Percentiles rank a stretch among this genome's conserved stretches.
phyloP scores from a whole-genome alignment of 192 early-diverging fungal genomes.

The Coemansia sp. region DNA sequence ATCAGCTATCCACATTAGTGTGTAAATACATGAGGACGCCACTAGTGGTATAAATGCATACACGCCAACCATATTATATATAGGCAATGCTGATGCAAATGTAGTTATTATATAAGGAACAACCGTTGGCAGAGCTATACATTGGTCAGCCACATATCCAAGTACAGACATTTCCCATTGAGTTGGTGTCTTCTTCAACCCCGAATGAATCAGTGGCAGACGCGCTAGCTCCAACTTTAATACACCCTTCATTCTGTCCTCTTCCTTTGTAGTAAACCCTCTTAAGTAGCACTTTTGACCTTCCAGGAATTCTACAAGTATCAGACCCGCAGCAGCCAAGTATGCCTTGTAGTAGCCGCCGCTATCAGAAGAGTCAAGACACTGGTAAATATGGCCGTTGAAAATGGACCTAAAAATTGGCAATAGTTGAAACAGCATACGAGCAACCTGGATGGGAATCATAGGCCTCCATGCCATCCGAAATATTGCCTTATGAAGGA shows the following conservation, averaged over 20 bases:
- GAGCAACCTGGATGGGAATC: conserved; percentile 26
- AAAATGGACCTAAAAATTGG: conserved; percentile 1
- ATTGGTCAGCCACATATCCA: neutral
- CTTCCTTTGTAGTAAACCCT: neutral
- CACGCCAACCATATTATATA: neutral
- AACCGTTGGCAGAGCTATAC: neutral
- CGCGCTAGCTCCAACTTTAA: neutral
- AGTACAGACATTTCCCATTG: neutral
- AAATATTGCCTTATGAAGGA: conserved; percentile 29
- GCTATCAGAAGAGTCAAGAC: conserved; percentile 19
- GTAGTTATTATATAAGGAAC: neutral
- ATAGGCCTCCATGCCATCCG: conserved; percentile 45
- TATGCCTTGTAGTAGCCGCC: conserved; percentile 18
- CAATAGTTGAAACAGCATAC: conserved; percentile 5
- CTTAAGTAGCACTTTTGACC: neutral
- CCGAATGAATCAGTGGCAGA: neutral
- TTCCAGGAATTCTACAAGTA: neutral
- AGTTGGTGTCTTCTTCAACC: neutral
- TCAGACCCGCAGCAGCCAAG: neutral
- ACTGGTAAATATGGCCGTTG: conserved; percentile 20
- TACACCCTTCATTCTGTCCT: neutral
- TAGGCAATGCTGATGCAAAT: neutral
- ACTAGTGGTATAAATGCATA: neutral
- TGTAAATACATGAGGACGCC: neutral
- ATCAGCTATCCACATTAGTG: neutral